Evolutionary conservation across 768 basidiomycete genomes (phyloP).

Genomic region (Panellus pusillus): DNA sequence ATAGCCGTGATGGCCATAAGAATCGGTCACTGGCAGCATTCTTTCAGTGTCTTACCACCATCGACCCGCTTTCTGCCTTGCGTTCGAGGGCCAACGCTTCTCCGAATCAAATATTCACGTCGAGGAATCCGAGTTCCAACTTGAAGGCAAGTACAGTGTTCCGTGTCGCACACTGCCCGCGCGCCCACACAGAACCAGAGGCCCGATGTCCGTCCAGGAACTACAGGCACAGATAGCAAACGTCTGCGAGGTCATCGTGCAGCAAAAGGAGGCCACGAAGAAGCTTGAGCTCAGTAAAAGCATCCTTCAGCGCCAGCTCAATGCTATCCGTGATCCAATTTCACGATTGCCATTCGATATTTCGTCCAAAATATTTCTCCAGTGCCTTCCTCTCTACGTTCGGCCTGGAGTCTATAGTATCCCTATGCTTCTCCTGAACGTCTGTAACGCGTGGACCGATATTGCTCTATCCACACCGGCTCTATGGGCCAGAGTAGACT

Average conservation of each 20-base stretch:
- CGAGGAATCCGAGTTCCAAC: too few species aligned
- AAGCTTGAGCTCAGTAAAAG: neutral
- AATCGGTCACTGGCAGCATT: too few species aligned
- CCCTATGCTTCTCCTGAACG: neutral
- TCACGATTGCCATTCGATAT: constrained; percentile 2
- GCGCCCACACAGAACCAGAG: too few species aligned
- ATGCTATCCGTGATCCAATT: constrained; percentile 2
- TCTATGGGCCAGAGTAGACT: neutral
- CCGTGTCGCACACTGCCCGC: neutral
- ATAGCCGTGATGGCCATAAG: too few species aligned
- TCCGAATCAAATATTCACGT: neutral
- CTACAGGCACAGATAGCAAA: neutral
- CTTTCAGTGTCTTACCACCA: too few species aligned
- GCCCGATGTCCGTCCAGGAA: neutral
- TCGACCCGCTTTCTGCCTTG: neutral
- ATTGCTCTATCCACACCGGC: neutral
- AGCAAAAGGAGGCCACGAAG: neutral
- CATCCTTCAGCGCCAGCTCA: constrained; percentile 3
- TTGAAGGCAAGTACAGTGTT: too few species aligned
- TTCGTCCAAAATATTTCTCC: constrained; percentile 2
- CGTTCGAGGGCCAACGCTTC: neutral
- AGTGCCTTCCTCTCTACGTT: neutral
- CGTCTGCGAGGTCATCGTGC: neutral
- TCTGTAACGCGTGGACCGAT: neutral
- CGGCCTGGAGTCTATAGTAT: neutral